Evolutionary conservation across 164 flowering plant genomes (phyloP).

Genomic region (Platanus orientalis): DNA sequence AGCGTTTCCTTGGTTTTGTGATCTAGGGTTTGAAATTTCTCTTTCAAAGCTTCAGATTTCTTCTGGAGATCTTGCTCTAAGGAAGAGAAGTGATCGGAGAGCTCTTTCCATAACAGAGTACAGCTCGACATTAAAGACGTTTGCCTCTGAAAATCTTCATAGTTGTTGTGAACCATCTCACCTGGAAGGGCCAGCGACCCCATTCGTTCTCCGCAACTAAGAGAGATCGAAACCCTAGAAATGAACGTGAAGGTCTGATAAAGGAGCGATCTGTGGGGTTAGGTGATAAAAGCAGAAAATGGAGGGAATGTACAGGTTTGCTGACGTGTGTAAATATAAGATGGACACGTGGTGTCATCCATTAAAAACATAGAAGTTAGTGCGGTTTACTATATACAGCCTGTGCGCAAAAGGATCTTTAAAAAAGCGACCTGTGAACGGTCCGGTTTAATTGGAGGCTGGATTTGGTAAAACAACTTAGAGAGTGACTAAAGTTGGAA

Average conservation of each 20-base stretch:
- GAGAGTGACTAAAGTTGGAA: too few species aligned
- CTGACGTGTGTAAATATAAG: too few species aligned
- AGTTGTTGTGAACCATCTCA: constrained; percentile 53
- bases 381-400: too few species aligned
- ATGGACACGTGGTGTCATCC: too few species aligned
- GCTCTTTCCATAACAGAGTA: constrained; percentile 92
- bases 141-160: constrained; percentile 83
- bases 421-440: too few species aligned
- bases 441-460: too few species aligned
- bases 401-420: too few species aligned
- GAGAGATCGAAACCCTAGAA: constrained; percentile 31
- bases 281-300: too few species aligned
- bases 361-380: too few species aligned
- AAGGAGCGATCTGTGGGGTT: too few species aligned
- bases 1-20: constrained; percentile 54
- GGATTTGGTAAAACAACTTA: too few species aligned
- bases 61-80: constrained; percentile 64
- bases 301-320: too few species aligned
- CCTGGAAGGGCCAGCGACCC: constrained; percentile 80
- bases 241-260: constrained; percentile 4
- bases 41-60: constrained; percentile 65
- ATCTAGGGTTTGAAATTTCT: constrained; percentile 48
- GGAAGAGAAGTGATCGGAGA: constrained; percentile 83
- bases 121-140: constrained; percentile 84
- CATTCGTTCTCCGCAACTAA: constrained; percentile 33